A percentile compares a stretch with the other conserved stretches of the same genome.
These are phyloP conservation scores for Colletotrichum theobromicola DNA, from an alignment of 2,329 filamentous ascomycete species.

Conservation along the genomic window DNA sequence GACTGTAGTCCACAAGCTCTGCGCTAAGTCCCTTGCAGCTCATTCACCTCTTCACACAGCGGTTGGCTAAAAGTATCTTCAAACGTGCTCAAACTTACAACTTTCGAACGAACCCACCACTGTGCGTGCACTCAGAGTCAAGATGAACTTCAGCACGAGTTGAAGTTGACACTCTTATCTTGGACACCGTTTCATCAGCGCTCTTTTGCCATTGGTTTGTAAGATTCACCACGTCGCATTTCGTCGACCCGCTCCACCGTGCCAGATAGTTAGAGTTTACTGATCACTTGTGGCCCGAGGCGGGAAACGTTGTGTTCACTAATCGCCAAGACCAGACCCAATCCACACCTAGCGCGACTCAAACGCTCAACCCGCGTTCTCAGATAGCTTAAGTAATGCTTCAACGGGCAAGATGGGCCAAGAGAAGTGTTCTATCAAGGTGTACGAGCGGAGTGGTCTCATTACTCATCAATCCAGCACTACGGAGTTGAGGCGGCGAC, in stretches of 20 bases:
- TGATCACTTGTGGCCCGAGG: not conserved
- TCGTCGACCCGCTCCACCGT: not conserved
- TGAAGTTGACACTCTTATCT: not conserved
- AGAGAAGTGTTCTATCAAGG: not conserved
- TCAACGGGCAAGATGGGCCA: not conserved
- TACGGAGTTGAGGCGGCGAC: not conserved
- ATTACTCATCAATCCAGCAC: not conserved
- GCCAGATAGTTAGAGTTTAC: not conserved
- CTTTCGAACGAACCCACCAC: accelerated
- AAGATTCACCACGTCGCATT: not conserved
- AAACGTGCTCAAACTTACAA: not conserved
- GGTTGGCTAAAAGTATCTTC: not conserved
- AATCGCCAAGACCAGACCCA: not conserved
- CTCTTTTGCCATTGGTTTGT: not conserved
- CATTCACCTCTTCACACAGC: not conserved
- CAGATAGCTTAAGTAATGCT: not conserved
- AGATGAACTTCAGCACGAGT: not conserved
- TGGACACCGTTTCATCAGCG: accelerated
- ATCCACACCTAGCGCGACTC: not conserved
- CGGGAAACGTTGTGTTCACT: not conserved
- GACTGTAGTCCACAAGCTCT: not conserved
- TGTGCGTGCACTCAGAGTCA: not conserved
- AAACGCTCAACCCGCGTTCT: not conserved
- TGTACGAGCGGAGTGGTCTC: not conserved
- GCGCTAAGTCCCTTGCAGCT: not conserved